phyloP scores from a whole-genome alignment of 306 rosid genomes.

The Trifolium fragiferum region DNA sequence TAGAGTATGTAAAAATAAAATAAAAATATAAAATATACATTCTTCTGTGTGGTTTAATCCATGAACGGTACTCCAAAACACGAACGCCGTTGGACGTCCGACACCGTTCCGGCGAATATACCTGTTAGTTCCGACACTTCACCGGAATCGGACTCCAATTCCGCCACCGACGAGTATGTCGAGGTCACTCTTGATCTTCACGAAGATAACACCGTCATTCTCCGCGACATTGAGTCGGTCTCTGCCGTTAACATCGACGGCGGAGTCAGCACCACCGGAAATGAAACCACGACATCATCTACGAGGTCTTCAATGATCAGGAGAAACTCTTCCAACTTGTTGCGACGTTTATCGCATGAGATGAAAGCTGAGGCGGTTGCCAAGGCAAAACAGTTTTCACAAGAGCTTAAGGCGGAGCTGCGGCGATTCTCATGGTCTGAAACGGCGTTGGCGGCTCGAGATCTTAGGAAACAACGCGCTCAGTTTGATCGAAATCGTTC shows the following conservation, averaged over 20 bases:
- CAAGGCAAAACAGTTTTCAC: slow-evolving; percentile 88
- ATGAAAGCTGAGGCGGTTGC: slow-evolving; percentile 94
- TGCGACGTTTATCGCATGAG: slow-evolving; percentile 93
- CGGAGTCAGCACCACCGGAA: slow-evolving; percentile 37
- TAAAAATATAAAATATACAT: too few species aligned
- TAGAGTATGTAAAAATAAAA: too few species aligned
- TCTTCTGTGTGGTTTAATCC: neutral
- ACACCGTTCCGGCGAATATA: slow-evolving; percentile 53
- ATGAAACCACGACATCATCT: slow-evolving; percentile 57
- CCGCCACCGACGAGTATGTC: slow-evolving; percentile 75
- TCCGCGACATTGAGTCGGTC: slow-evolving; percentile 88
- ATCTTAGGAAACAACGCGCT: slow-evolving; percentile 85
- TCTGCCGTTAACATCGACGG: slow-evolving; percentile 58
- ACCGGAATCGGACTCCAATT: slow-evolving; percentile 62
- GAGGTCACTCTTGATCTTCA: slow-evolving; percentile 93
- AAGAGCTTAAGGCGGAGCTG: slow-evolving; percentile 51
- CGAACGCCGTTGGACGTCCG: slow-evolving; percentile 85
- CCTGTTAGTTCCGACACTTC: slow-evolving; percentile 58
- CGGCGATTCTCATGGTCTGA: slow-evolving; percentile 79
- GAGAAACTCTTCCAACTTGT: slow-evolving; percentile 62
- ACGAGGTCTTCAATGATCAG: slow-evolving; percentile 66
- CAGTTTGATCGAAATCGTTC: slow-evolving; percentile 89
- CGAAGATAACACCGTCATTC: slow-evolving; percentile 81
- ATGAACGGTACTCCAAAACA: slow-evolving; percentile 63
- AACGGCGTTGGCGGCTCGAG: slow-evolving; percentile 79